A percentile compares a stretch with the other conserved stretches of the same genome.
Conservation (phyloP, 805 yeast genomes). For the Candida ipomoeae region DNA sequence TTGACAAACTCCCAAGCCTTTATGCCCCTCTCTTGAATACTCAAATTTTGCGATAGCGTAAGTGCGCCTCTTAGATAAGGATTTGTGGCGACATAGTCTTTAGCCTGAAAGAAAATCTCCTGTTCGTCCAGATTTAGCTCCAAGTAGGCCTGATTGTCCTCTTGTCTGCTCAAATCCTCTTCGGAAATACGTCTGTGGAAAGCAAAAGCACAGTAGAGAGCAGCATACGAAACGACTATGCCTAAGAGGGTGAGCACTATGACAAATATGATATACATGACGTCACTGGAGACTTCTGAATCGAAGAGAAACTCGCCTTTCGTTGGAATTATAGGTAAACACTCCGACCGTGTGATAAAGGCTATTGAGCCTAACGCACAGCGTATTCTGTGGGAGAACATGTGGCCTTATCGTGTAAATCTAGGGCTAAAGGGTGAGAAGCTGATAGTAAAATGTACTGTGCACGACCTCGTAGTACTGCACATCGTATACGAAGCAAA, state of each 20-base stretch:
- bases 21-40: conserved; percentile 83
- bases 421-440: background rate
- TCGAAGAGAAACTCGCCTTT: background rate
- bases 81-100: conserved; percentile 38
- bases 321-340: background rate
- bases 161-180: conserved; percentile 9
- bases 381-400: background rate
- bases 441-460: background rate
- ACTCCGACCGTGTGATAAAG: background rate
- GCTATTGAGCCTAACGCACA: background rate
- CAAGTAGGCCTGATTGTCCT: conserved; percentile 17
- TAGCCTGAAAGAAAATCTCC: conserved; percentile 63
- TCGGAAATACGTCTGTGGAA: conserved; percentile 3
- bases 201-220: conserved; percentile 2
- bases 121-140: conserved; percentile 66
- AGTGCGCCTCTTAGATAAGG: conserved; percentile 41
- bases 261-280: background rate
- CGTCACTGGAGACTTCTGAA: conserved; percentile 1
- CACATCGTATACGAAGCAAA: background rate
- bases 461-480: conserved; percentile 2
- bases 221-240: conserved; percentile 1
- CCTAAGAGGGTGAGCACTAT: conserved; percentile 4
- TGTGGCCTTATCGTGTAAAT: background rate
- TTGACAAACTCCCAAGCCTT: conserved; percentile 84
- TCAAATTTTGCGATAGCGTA: conserved; percentile 54